Conservation (phyloP, 2,329 filamentous ascomycete genomes). For the Colletotrichum sp. region DNA sequence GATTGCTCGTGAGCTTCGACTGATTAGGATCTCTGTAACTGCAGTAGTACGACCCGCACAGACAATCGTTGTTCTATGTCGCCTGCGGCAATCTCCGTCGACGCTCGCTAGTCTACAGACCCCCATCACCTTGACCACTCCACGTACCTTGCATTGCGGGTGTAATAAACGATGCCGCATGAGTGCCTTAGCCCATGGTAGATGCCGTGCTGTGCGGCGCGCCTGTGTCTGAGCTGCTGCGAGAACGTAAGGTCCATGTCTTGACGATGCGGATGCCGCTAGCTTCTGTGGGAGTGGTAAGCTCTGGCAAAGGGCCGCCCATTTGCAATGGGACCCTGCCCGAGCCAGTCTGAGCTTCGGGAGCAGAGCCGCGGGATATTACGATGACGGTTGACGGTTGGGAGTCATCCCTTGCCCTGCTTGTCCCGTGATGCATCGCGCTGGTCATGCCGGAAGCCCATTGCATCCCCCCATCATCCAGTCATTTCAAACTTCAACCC, state of each 20-base stretch:
- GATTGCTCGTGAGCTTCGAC: slow-evolving; percentile 6
- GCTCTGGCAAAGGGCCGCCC: background rate
- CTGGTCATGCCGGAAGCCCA: background rate
- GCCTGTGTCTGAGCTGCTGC: slow-evolving; percentile 8
- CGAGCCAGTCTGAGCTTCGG: slow-evolving; percentile 13
- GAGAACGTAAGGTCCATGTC: background rate
- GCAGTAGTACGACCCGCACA: slow-evolving; percentile 7
- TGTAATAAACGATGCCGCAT: background rate
- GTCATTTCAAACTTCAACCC: background rate
- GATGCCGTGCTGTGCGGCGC: slow-evolving; percentile 2
- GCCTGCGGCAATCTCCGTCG: slow-evolving; percentile 18
- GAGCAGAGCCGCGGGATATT: slow-evolving; percentile 18
- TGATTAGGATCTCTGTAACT: slow-evolving; percentile 1
- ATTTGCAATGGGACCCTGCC: background rate
- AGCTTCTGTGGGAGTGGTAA: background rate
- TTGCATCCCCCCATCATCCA: background rate
- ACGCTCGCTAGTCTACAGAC: background rate
- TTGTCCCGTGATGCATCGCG: background rate
- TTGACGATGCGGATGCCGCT: background rate
- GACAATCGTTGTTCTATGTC: slow-evolving; percentile 5
- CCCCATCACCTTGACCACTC: background rate
- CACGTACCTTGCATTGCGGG: slow-evolving; percentile 6
- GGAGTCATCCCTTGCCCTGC: background rate
- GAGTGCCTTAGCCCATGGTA: background rate
- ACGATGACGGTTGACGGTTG: background rate